A percentile compares a stretch with the other conserved stretches of the same genome.
Conservation (phyloP, 768 basidiomycete species). For the Lyophyllum shimeji region DNA sequence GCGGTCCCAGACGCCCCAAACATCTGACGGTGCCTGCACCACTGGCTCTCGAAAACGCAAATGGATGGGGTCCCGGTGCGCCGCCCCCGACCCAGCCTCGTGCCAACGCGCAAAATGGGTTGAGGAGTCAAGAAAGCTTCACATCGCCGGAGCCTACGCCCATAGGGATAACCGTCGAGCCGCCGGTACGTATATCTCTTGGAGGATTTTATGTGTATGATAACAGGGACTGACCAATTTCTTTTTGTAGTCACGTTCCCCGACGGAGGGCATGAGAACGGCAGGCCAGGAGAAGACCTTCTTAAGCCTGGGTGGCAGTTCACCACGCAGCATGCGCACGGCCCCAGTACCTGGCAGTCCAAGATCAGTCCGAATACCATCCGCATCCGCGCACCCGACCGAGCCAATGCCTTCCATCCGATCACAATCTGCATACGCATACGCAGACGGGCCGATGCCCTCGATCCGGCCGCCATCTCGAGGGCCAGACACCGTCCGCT, state of each 20-base stretch:
- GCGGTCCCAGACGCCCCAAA: conserved; percentile 15
- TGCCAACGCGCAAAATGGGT: neutral
- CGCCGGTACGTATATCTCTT: conserved; percentile 21
- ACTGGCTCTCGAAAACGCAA: conserved; percentile 8
- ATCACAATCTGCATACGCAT: no score
- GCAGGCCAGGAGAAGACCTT: conserved; percentile 6
- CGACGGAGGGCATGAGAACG: conserved; percentile 16
- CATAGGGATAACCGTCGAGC: conserved; percentile 19
- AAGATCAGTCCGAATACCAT: neutral
- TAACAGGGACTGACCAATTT: neutral
- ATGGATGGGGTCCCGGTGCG: no score
- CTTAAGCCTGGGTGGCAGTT: conserved; percentile 12
- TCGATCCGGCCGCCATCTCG: conserved; percentile 1
- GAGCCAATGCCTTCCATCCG: neutral
- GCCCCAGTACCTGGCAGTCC: neutral
- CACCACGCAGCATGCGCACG: conserved; percentile 7
- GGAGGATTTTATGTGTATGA: neutral
- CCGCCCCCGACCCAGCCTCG: conserved; percentile 1
- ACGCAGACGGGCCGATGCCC: no score
- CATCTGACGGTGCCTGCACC: conserved; percentile 21
- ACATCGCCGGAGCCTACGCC: conserved; percentile 9
- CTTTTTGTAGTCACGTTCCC: conserved; percentile 17
- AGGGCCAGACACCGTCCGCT: neutral
- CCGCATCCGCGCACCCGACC: neutral
- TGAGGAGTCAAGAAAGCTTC: neutral